Conservation (phyloP, 768 basidiomycete genomes). For the Mycena galopus region DNA sequence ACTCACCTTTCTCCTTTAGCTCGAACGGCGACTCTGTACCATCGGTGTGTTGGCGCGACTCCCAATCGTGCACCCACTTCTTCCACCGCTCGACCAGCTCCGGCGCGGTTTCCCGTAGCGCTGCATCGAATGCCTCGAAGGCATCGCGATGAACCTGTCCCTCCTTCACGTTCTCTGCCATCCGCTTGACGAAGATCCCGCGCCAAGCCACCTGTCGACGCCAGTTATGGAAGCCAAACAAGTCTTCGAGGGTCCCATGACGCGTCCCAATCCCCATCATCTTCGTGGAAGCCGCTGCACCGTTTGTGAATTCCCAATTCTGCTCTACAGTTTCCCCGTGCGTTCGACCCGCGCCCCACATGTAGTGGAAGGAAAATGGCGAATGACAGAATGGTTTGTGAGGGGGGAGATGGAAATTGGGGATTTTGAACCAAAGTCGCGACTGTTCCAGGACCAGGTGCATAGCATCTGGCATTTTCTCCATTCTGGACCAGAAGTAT, state of each 20-base stretch:
- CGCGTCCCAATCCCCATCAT: not conserved
- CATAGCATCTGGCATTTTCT: too few relatives aligned
- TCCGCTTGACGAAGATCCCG: not conserved
- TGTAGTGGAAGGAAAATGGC: not conserved
- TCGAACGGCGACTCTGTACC: too few relatives aligned
- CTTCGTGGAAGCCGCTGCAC: not conserved
- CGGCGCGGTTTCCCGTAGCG: not conserved
- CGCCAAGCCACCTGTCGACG: constrained; percentile 1
- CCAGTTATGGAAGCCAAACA: constrained; percentile 5
- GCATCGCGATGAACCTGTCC: constrained; percentile 4
- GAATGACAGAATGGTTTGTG: constrained; percentile 1
- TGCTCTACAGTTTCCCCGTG: too few relatives aligned
- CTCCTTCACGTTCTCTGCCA: too few relatives aligned
- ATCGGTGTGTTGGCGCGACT: too few relatives aligned
- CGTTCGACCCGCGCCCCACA: constrained; percentile 12
- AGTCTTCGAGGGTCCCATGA: constrained; percentile 3
- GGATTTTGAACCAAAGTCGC: constrained; percentile 6
- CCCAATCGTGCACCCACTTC: not conserved
- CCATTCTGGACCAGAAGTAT: constrained; percentile 15
- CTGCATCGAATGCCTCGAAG: constrained; percentile 3
- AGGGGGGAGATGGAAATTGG: constrained; percentile 7
- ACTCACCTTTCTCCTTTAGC: constrained; percentile 7
- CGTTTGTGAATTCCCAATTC: too few relatives aligned
- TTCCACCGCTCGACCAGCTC: not conserved
- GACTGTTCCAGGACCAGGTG: too few relatives aligned